phyloP scores from a whole-genome alignment of 768 basidiomycete genomes.

The Piloderma croceum region DNA sequence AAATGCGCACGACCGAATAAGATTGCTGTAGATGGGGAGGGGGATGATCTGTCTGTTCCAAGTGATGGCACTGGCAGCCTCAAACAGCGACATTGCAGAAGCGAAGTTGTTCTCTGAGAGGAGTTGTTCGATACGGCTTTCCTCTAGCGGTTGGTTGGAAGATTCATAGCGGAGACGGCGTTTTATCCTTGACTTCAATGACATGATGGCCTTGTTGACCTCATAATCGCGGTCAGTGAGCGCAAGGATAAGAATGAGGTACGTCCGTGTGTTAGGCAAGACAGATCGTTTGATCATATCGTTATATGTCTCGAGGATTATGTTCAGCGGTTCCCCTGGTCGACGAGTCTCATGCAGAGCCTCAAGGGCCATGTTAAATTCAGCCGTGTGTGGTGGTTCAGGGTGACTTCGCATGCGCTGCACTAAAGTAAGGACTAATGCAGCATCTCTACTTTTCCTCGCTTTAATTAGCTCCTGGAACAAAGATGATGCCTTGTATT shows the following conservation, averaged over 20 bases:
- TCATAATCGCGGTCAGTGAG: conserved; percentile 67
- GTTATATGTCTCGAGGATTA: conserved; percentile 65
- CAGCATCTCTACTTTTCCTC: conserved; percentile 19
- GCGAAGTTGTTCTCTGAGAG: conserved; percentile 63
- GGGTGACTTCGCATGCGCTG: conserved; percentile 26
- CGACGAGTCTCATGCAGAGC: conserved; percentile 44
- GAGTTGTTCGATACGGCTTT: conserved; percentile 39
- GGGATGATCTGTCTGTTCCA: conserved; percentile 29
- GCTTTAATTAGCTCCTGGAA: conserved; percentile 23
- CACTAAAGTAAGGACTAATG: conserved; percentile 29
- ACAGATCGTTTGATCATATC: conserved; percentile 59
- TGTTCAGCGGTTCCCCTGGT: conserved; percentile 47
- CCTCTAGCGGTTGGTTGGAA: conserved; percentile 18
- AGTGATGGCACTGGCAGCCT: conserved; percentile 42
- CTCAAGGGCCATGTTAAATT: conserved; percentile 61
- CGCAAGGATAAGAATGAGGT: conserved; percentile 52
- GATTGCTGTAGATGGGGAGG: conserved; percentile 37
- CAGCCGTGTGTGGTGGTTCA: conserved; percentile 34
- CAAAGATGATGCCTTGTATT: conserved; percentile 9
- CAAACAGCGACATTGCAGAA: conserved; percentile 69
- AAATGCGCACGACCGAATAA: conserved; percentile 59
- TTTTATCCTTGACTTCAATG: conserved; percentile 38
- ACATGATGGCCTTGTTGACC: conserved; percentile 40
- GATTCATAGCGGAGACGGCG: conserved; percentile 23
- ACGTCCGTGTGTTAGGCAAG: conserved; percentile 58